Evolutionary conservation across 371 early-diverging fungal species (phyloP).

Genomic region (Quaeritorhiza haematococci): DNA sequence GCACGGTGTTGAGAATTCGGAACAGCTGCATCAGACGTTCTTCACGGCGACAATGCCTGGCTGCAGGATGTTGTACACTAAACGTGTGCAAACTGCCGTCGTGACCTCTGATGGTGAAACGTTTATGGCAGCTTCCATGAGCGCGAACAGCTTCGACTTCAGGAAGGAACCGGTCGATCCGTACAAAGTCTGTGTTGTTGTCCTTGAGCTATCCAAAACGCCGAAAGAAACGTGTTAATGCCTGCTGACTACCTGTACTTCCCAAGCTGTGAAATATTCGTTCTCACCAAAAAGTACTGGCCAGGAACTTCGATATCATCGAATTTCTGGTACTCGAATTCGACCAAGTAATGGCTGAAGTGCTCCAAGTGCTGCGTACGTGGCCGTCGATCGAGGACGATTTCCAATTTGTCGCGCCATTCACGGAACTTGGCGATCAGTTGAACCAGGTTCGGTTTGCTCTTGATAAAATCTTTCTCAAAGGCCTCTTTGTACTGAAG

Average conservation of each 20-base stretch:
- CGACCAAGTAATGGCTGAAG: constrained; percentile 85
- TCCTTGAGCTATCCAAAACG: constrained; percentile 52
- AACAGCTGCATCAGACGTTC: constrained; percentile 91
- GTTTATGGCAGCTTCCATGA: constrained; percentile 66
- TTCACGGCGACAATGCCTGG: constrained; percentile 83
- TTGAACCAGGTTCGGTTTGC: constrained; percentile 70
- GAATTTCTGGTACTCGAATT: constrained; percentile 95
- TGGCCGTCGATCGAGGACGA: constrained; percentile 74
- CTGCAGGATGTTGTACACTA: constrained; percentile 85
- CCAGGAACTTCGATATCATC: constrained; percentile 98
- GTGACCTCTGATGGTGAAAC: constrained; percentile 83
- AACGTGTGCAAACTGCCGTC: constrained; percentile 88
- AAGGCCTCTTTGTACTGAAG: constrained; percentile 65
- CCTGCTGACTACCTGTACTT: background rate
- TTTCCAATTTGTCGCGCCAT: constrained; percentile 89
- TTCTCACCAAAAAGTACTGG: constrained; percentile 76
- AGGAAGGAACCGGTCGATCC: constrained; percentile 90
- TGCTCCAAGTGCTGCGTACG: constrained; percentile 77
- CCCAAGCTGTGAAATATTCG: no score
- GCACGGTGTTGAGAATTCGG: constrained; percentile 78
- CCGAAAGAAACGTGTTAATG: background rate
- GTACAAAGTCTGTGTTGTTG: constrained; percentile 83
- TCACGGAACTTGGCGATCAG: constrained; percentile 71
- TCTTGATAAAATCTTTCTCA: constrained; percentile 80
- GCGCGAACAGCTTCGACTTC: constrained; percentile 78